Base-by-base conservation (phyloP, 1,284 basidiomycete species). In the Irpex sp. region DNA sequence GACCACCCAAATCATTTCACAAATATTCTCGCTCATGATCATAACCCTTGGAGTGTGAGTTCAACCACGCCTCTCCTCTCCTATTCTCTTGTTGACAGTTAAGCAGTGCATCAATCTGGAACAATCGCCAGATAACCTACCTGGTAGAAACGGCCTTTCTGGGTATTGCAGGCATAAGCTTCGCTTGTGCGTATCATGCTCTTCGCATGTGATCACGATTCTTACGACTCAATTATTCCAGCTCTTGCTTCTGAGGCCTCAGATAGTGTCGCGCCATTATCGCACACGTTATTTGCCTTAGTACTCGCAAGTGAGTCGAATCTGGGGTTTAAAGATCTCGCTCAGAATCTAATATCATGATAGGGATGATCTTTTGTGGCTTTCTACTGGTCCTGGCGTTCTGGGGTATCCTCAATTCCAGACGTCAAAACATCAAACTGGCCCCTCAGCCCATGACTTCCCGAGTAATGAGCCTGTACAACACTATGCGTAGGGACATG, bases 21-120 rank as follows among this genome's bases (percentile, higher is more conserved):
- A 56, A 36, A 56, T 56, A 56, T 56, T 56, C 54, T 56, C 54
- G 26, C 34, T 56, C 4, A 56, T 56, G 54, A 34, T 56, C 31
- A 26, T 56, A 7, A 56, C 54, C 26, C 34, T 56, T 4, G 54
- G 54, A 34, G 34, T 36, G 54, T 56, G 26, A 17, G 54, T 36
- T 17, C 5, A 19, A 44, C 40, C 8, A 52, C 21, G 26, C 21
- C 11, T 0, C 11, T 2, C 13, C 54, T 34, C 31, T 34, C 15
- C 9, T 17, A 37, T 56, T 21, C 9, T 8, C 13, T 31, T 37
- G 2, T 9, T 51, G 19, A 51, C 13, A 51, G 15, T 4, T 2
- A 3, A 2, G 26, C 26, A 56, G 54, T 52, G 51, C 54, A 8
- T 56, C 54, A 17, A 36, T 56, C 17, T 56, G 54, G 17, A 36